Base-by-base conservation (phyloP, 345 rosid genomes). In the Salix udensis region DNA sequence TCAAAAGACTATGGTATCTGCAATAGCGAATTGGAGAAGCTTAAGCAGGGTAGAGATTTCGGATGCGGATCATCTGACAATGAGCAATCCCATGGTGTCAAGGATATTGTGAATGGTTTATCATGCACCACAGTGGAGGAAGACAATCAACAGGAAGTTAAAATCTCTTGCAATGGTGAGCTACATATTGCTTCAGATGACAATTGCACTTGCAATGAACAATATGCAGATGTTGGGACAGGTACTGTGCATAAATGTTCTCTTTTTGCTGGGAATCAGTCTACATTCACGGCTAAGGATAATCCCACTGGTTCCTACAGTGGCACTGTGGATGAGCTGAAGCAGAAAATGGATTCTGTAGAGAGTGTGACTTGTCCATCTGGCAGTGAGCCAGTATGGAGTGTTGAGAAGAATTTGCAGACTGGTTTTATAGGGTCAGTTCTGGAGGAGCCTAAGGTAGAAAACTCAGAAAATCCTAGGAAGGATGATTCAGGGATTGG, bases 301-400 rank as follows among this genome's bases (percentile, higher is more conserved):
- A 62, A 77, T 24, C 52, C 60, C 42, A 64, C 76, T 48, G 78
- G 74, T 67, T 7, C 64, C 52, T 48, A 40, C 72, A 53, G 79
- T 46, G 68, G 78, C 52, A 62, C 52, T 62, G 48, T 78, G n/a
- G 82, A 79, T 67, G 79, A 75, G 53, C 74, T 58, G 58, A 80
- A 80, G 84, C 76, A 70, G 70, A 82, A 78, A 70, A 81, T 70
- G 75, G 78, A 69, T 69, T 74, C 82, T 50, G 65, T 39, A 75
- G 79, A 74, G 73, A 70, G 74, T 52, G 50, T 74, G n/a, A 75
- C 82, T 65, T 60, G 72, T 77, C 75, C 74, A 18, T 70, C 76
- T 31, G 37, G 55, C 53, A 55, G 58, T 67, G 71, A 79, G 65
- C 82, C 42, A 42, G 66, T 74, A 55, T 68, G 48, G 44, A 67